These are phyloP conservation scores for Pezicula neosporulosa DNA, from an alignment of 2,329 filamentous ascomycete genomes.

Conservation along the genomic window DNA sequence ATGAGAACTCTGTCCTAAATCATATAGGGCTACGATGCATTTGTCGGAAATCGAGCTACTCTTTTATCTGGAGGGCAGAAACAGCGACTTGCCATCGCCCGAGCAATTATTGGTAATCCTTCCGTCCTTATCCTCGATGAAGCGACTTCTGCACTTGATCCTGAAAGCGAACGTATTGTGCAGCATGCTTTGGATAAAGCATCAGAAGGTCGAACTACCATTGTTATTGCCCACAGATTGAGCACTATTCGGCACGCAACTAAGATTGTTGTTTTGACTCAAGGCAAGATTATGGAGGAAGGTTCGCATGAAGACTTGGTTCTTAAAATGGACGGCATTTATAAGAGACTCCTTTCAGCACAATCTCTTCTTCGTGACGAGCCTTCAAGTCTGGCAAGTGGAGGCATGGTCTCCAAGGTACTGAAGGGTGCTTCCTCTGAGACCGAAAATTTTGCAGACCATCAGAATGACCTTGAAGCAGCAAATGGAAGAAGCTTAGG, in stretches of 20 bases:
- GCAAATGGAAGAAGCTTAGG: no score
- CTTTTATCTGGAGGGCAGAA: slow-evolving; percentile 93
- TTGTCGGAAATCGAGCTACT: slow-evolving; percentile 93
- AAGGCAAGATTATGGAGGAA: slow-evolving; percentile 86
- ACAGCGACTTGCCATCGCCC: slow-evolving; percentile 91
- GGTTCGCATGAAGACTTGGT: slow-evolving; percentile 76
- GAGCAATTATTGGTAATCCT: slow-evolving; percentile 88
- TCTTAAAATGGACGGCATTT: slow-evolving; percentile 66
- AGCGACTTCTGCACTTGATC: slow-evolving; percentile 90
- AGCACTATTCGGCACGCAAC: slow-evolving; percentile 92
- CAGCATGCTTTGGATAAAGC: slow-evolving; percentile 89
- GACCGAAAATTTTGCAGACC: no score
- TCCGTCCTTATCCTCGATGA: slow-evolving; percentile 93
- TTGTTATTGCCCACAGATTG: slow-evolving; percentile 91
- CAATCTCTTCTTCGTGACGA: no score
- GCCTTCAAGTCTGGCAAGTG: no score
- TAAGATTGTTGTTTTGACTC: slow-evolving; percentile 90
- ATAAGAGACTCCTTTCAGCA: no score
- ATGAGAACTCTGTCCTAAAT: slow-evolving; percentile 52
- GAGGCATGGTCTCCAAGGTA: no score
- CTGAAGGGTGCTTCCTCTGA: no score
- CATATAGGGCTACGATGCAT: slow-evolving; percentile 80
- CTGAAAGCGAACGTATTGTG: slow-evolving; percentile 89
- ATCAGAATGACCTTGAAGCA: no score
- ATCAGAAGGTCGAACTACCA: slow-evolving; percentile 83